phyloP scores from a whole-genome alignment of 139 green algal genomes.

The Penium margaritaceum region DNA sequence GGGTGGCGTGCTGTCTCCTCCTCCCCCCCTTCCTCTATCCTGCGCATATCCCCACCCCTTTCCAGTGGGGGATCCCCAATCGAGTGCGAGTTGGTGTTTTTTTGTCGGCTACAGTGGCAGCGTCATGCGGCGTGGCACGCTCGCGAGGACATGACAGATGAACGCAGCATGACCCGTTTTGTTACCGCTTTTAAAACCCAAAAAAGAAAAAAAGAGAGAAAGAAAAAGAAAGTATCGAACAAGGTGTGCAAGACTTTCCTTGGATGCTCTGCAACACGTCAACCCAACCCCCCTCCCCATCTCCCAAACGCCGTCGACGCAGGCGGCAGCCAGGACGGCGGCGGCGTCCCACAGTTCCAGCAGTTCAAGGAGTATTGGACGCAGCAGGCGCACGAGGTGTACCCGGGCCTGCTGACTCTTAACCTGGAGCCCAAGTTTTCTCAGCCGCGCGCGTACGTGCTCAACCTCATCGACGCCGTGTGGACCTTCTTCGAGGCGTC shows the following conservation, averaged over 20 bases:
- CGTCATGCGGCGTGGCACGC: too few species aligned
- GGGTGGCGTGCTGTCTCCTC: background rate
- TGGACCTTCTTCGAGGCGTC: constrained; percentile 19
- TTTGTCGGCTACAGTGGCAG: background rate
- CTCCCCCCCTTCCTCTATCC: background rate
- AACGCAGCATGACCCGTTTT: too few species aligned
- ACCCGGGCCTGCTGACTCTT: constrained; percentile 29
- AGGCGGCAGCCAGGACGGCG: constrained; percentile 9
- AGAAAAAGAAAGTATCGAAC: too few species aligned
- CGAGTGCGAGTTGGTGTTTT: background rate
- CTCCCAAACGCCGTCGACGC: background rate
- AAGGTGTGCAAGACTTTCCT: too few species aligned
- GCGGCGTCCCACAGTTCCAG: background rate
- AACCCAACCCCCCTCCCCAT: background rate
- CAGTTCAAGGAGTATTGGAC: constrained; percentile 13
- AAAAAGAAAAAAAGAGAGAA: too few species aligned
- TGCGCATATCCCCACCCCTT: background rate
- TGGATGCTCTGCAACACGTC: background rate
- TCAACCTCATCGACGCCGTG: constrained; percentile 28
- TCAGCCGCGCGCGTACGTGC: constrained; percentile 19
- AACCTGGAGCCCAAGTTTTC: constrained; percentile 7
- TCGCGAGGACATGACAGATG: too few species aligned
- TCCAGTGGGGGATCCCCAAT: background rate
- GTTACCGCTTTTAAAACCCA: too few species aligned
- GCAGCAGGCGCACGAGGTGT: background rate